Base-by-base conservation (phyloP, 164 flowering plant genomes). In the Aristolochia californica region DNA sequence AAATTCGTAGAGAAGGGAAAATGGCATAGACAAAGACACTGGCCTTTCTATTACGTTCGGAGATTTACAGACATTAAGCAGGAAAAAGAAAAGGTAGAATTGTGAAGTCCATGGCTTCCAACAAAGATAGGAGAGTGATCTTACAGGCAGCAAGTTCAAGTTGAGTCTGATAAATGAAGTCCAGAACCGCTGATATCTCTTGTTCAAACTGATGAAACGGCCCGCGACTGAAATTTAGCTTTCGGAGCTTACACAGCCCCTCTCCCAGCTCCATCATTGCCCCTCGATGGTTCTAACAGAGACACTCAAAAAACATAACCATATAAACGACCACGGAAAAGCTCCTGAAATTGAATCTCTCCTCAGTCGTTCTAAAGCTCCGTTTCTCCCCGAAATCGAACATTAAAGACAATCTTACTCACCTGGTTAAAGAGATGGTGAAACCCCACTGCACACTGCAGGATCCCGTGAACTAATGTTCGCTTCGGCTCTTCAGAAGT, bases 251-350 rank as follows among this genome's bases (percentile, higher is more conserved):
- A 60, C 95, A 80, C 2, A 85, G 30, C 13, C 97, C 95, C 59
- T 90, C 97, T 53, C 95, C 97, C 58, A 90, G 55, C 67, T 91
- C 94, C 89, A 91, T 83, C 97, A 91, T 91, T 0, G 97, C 97
- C 49, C 97, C 97, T 58, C 68, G 80, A 59, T 91, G 97, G 60
- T 91, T 91, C 87, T 88, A 58, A 2, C 50, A 43, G 9, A 40
- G 27, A 34, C 22, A 13, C 13, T 50, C 28, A 47, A 56, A 47
- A 28, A 14, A 25, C 15, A 48, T 15, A 38, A 30, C 30, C 27
- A 14, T 43, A 18, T 52, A 8, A 26, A n/a, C 22, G 50, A 52
- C 28, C 18, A 17, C 16, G 11, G 44, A 47, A 52, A 38, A 47
- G 5, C 15, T 16, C 40, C 9, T 58, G 28, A 22, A 7, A 47